Evolutionary conservation across 805 yeast genomes (phyloP).

Genomic region (Zygotorulaspora chibaensis): DNA sequence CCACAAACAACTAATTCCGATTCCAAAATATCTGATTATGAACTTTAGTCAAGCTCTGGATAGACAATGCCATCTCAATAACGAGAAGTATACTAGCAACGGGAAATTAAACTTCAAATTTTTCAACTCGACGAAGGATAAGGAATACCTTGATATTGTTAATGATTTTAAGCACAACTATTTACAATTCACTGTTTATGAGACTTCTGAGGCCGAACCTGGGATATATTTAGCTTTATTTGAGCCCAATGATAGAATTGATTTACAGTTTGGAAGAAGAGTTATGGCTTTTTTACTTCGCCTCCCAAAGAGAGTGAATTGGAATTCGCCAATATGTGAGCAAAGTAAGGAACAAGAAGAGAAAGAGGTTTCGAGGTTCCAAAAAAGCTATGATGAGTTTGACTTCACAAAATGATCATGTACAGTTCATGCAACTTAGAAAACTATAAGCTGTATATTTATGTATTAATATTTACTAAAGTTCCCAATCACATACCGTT

Average conservation of each 20-base stretch:
- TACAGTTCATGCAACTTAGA: background rate
- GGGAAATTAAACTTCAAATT: conserved; percentile 42
- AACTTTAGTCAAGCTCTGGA: conserved; percentile 46
- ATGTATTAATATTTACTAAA: conserved; percentile 1
- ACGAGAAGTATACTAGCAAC: conserved; percentile 43
- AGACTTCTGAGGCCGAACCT: conserved; percentile 29
- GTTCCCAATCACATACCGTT: conserved; percentile 16
- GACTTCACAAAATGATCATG: conserved; percentile 41
- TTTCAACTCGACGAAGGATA: conserved; percentile 27
- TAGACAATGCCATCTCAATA: conserved; percentile 44
- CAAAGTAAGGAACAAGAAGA: conserved; percentile 62
- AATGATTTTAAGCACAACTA: conserved; percentile 32
- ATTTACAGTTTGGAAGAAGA: conserved; percentile 80
- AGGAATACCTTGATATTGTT: conserved; percentile 26
- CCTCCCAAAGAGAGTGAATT: conserved; percentile 57
- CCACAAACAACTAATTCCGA: conserved; percentile 73
- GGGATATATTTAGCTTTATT: conserved; percentile 34
- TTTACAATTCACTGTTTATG: conserved; percentile 36
- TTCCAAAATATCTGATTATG: conserved; percentile 43
- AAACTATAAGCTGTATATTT: background rate
- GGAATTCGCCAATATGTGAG: conserved; percentile 62
- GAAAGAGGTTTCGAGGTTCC: conserved; percentile 59
- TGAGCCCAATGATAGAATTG: conserved; percentile 43
- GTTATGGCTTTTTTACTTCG: conserved; percentile 63
- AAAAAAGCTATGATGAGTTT: conserved; percentile 46